A percentile compares a stretch with the other conserved stretches of the same genome.
These are phyloP conservation scores for Physcomitrium patens DNA, from an alignment of 225 moss, liverwort and hornwort species.

Conservation along the genomic window DNA sequence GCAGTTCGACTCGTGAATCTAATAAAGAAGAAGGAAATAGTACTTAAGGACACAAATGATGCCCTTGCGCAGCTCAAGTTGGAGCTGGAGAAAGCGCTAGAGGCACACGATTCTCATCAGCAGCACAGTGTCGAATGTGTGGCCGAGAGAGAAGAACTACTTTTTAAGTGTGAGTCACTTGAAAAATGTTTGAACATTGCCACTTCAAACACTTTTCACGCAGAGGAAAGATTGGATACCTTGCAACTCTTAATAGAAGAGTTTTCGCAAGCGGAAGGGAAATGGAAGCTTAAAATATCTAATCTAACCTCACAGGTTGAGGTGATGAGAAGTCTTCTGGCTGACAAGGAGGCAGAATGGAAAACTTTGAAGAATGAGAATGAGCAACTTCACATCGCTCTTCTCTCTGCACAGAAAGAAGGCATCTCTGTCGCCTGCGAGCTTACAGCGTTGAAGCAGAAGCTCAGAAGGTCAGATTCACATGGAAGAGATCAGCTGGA, in stretches of 20 bases:
- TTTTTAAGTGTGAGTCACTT: conserved; percentile 20
- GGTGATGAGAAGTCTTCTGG: conserved; percentile 18
- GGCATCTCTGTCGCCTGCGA: conserved; percentile 28
- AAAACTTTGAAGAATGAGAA: conserved; percentile 22
- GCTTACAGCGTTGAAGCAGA: conserved; percentile 28
- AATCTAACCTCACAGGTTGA: conserved; percentile 16
- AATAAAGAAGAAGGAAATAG: conserved; percentile 26
- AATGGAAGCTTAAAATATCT: conserved; percentile 24
- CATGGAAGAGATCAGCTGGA: conserved; percentile 8
- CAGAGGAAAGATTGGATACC: conserved; percentile 25
- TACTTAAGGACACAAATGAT: conserved; percentile 25
- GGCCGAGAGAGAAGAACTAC: conserved; percentile 16
- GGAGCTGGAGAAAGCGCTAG: conserved; percentile 26
- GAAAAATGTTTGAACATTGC: conserved; percentile 22
- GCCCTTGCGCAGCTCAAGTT: conserved; percentile 22
- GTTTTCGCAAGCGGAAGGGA: conserved; percentile 19
- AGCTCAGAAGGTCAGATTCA: conserved; percentile 13
- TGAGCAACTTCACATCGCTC: conserved; percentile 26
- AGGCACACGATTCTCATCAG: conserved; percentile 25
- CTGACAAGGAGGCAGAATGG: conserved; percentile 28
- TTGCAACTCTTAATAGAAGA: conserved; percentile 24
- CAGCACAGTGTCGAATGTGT: conserved; percentile 14
- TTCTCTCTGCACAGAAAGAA: conserved; percentile 11
- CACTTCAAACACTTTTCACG: conserved; percentile 20
- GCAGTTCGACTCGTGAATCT: conserved; percentile 11